Base-by-base conservation (phyloP, 2,329 filamentous ascomycete genomes). In the Endocalyx cinctus region DNA sequence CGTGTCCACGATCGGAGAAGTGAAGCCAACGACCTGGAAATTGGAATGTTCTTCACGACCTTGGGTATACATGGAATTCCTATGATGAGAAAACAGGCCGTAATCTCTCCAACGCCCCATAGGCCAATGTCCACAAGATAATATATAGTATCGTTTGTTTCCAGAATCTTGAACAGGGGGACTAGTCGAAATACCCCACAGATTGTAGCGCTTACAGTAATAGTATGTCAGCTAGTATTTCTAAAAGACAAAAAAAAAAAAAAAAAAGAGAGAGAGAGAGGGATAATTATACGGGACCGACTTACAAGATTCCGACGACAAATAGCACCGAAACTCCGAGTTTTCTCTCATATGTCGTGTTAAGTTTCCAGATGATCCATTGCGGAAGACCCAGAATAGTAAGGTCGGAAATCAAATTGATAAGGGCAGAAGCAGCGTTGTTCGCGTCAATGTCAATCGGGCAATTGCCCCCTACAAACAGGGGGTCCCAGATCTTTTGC, bases 281-380 rank as follows among this genome's bases (percentile, higher is more conserved):
- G 8, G 20, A n/a, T 8, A 23, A 23, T 23, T 23, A n/a, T 23
- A 8, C 20, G 17, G 16, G 23, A 27, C 10, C 23, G 4, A 38
- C 42, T 32, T 20, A 45, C 42, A 42, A 29, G n/a, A 34, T 15
- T 7, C 42, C 42, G 17, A 45, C 38, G 12, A 43, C 13, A 16
- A 45, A 45, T 10, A 45, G 25, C 12, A 42, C 18, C 5, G 39
- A 45, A 10, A 44, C 39, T 10, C 38, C 41, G 11, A 42, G 35
- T 31, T 43, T 45, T 20, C 28, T 25, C 5, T 17, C 6, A 12
- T 4, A 38, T 14, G 42, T 36, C 15, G 43, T 19, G 17, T 43
- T 35, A 10, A 45, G 33, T n/a, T 35, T 40, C 42, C 42, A 45
- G 19, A 45, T 41, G 1, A 45, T 37, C 37, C 42, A 45, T 25